phyloP scores from a whole-genome alignment of 176 grass and related monocot species.

The Calamus simplicifolius region DNA sequence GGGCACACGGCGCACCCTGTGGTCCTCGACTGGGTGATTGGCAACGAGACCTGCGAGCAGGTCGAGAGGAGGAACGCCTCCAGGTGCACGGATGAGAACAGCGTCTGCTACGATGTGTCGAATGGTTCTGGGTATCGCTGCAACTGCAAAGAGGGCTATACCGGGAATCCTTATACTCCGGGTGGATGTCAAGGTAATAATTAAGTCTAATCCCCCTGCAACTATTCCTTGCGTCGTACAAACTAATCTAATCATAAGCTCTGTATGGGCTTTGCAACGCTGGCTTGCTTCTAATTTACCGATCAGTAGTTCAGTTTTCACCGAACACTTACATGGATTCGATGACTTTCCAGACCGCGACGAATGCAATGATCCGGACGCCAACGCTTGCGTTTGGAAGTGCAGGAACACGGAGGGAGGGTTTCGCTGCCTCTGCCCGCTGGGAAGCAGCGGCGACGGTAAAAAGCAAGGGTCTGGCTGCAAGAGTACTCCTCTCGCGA shows the following conservation, averaged over 20 bases:
- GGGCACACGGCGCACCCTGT: conserved; percentile 5
- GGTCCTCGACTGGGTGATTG: conserved; percentile 54
- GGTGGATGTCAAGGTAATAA: conserved; percentile 35
- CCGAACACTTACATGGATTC: too few relatives aligned
- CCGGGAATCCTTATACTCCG: conserved; percentile 43
- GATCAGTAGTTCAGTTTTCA: too few relatives aligned
- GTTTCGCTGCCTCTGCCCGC: conserved; percentile 32
- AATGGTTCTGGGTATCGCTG: conserved; percentile 49
- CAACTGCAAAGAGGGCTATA: conserved; percentile 29
- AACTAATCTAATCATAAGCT: too few relatives aligned
- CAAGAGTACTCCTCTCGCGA: conserved; percentile 8
- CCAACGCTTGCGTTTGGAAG: conserved; percentile 17
- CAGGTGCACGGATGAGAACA: conserved; percentile 23
- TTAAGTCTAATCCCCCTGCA: too few relatives aligned
- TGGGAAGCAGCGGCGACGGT: conserved; percentile 36
- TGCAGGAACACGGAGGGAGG: conserved; percentile 22
- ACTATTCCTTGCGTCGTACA: too few relatives aligned
- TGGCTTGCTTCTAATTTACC: too few relatives aligned
- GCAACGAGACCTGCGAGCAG: conserved; percentile 25
- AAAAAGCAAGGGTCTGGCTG: conserved; percentile 24
- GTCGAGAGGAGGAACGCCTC: not conserved
- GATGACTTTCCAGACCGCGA: conserved; percentile 25
- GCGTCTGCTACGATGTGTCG: conserved; percentile 22
- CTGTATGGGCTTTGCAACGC: too few relatives aligned
- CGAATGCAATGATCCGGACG: conserved; percentile 17